Conservation (phyloP, 257 asterid species). For the Dorcoceras hygrometricum region DNA sequence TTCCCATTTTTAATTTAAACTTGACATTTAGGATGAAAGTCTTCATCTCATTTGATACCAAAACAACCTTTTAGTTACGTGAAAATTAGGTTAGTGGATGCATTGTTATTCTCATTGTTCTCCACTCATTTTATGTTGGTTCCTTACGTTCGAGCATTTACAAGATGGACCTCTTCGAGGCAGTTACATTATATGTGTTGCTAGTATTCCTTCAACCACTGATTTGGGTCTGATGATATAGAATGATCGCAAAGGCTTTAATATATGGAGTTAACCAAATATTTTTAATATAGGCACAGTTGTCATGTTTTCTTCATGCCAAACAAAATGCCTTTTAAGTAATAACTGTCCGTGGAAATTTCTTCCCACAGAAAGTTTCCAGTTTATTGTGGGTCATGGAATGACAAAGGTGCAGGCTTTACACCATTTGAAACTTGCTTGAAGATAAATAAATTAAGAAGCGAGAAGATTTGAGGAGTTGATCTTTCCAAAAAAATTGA, state of each 20-base stretch:
- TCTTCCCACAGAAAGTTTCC: not conserved
- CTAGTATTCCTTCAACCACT: constrained; percentile 4
- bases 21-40: not conserved
- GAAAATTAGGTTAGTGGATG: too few species aligned
- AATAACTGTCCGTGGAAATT: not conserved
- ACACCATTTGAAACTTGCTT: not conserved
- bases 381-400: not conserved
- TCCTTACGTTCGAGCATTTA: not conserved
- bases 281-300: not conserved
- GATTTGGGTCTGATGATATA: constrained; percentile 4
- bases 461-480: not conserved
- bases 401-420: not conserved
- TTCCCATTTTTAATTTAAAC: not conserved
- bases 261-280: not conserved
- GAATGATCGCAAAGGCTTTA: constrained; percentile 2
- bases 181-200: not conserved
- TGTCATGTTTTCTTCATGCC: not conserved
- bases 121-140: not conserved
- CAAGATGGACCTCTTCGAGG: not conserved
- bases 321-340: too few species aligned
- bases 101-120: too few species aligned
- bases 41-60: constrained; percentile 14
- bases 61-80: not conserved
- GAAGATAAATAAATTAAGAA: not conserved
- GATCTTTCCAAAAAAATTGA: not conserved